A percentile compares a stretch with the other conserved stretches of the same genome.
These are phyloP conservation scores for Staphylotrichum longicolle DNA, from an alignment of 495 filamentous ascomycete species.

Conservation along the genomic window DNA sequence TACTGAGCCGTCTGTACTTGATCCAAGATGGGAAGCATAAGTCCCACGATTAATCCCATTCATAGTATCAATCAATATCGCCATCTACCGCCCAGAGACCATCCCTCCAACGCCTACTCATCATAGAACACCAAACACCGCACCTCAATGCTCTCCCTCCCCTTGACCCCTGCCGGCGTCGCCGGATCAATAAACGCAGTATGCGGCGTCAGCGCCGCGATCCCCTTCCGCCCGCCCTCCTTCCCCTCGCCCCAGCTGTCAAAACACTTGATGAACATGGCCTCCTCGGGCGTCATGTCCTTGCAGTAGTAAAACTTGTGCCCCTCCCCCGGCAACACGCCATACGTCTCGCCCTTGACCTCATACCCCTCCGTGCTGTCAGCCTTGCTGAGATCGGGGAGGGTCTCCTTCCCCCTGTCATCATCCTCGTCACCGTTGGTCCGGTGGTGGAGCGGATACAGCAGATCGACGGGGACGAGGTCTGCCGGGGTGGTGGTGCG, in stretches of 20 bases:
- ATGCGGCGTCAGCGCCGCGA: constrained; percentile 72
- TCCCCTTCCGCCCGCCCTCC: constrained; percentile 40
- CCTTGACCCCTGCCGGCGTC: constrained; percentile 59
- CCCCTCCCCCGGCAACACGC: constrained; percentile 55
- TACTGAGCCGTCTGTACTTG: no score
- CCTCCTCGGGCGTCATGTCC: constrained; percentile 74
- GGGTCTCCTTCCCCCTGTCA: constrained; percentile 40
- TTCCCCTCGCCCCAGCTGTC: constrained; percentile 62
- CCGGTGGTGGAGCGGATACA: constrained; percentile 66
- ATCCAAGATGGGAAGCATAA: no score
- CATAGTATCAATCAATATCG: no score
- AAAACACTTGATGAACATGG: constrained; percentile 78
- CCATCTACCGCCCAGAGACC: no score
- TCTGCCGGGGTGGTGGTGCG: constrained; percentile 56
- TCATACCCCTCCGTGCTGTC: constrained; percentile 43
- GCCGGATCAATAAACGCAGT: constrained; percentile 74
- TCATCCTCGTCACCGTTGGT: constrained; percentile 53
- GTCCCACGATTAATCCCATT: no score
- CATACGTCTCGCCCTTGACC: constrained; percentile 63
- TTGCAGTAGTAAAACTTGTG: constrained; percentile 78
- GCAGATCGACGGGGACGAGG: constrained; percentile 67
- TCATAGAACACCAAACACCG: constrained; percentile 74
- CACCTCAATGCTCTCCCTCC: constrained; percentile 83
- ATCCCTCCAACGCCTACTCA: constrained; percentile 12
- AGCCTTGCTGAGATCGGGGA: constrained; percentile 27